Evolutionary conservation across 1,284 basidiomycete species (phyloP).

Genomic region (Naganishia albida): DNA sequence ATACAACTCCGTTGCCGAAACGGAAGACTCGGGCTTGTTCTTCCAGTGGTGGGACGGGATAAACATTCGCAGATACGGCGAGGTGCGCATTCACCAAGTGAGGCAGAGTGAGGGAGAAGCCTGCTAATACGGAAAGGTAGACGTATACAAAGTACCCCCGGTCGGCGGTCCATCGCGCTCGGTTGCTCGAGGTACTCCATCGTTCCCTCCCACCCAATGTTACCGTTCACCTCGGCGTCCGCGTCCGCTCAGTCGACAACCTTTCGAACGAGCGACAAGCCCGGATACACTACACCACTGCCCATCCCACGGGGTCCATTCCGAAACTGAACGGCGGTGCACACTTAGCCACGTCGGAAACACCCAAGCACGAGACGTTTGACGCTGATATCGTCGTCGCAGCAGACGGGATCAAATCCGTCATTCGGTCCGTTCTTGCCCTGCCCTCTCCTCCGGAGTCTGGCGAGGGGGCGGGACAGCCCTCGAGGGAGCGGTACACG

Average conservation of each 20-base stretch:
- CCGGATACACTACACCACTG: constrained; percentile 40
- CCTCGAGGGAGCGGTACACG: constrained; percentile 37
- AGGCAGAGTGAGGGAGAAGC: background rate
- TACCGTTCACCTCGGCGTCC: constrained; percentile 59
- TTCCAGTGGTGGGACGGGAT: constrained; percentile 37
- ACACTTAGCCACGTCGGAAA: background rate
- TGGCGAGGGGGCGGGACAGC: constrained; percentile 39
- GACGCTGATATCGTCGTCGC: constrained; percentile 43
- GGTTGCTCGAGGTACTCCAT: constrained; percentile 59
- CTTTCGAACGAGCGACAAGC: constrained; percentile 35
- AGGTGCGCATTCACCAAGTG: constrained; percentile 11
- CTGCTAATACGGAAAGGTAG: background rate
- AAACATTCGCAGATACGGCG: constrained; percentile 36
- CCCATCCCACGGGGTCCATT: constrained; percentile 54
- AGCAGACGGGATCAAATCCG: constrained; percentile 45
- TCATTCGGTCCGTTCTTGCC: constrained; percentile 37
- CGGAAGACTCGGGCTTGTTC: constrained; percentile 30
- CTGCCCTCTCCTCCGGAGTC: constrained; percentile 54
- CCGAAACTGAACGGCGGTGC: constrained; percentile 37
- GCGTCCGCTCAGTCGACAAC: constrained; percentile 52
- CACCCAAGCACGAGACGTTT: constrained; percentile 21
- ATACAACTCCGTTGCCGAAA: constrained; percentile 37
- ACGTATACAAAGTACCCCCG: constrained; percentile 33
- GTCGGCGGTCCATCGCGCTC: constrained; percentile 52
- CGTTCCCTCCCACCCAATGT: constrained; percentile 55